A percentile compares a stretch with the other conserved stretches of the same genome.
Evolutionary conservation across 352 stramenopile genomes (phyloP).

Genomic region (Pythium insidiosum): DNA sequence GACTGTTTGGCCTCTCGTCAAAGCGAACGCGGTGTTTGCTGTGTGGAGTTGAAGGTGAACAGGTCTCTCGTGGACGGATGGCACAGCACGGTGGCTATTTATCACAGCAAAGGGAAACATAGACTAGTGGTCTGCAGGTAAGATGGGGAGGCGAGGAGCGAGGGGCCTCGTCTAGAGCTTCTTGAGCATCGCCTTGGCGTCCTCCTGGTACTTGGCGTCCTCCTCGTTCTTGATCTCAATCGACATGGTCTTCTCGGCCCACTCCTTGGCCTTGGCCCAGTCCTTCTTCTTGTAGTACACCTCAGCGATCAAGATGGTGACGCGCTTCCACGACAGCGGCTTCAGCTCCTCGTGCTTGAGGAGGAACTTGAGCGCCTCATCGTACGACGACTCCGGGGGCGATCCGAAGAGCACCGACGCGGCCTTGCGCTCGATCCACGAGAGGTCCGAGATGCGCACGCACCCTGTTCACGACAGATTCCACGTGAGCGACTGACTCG

Average conservation of each 20-base stretch:
- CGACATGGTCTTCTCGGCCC: conserved; percentile 56
- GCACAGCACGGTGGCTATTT: too few species aligned
- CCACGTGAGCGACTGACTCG: too few species aligned
- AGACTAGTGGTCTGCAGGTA: neutral
- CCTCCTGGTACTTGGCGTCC: conserved; percentile 30
- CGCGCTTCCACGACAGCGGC: conserved; percentile 79
- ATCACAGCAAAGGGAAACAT: neutral
- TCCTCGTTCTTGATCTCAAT: conserved; percentile 51
- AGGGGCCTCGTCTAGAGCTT: conserved; percentile 13
- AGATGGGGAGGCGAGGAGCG: neutral
- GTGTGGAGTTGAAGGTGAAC: too few species aligned
- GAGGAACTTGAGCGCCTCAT: conserved; percentile 70
- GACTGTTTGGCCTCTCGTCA: too few species aligned
- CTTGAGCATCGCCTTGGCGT: conserved; percentile 15
- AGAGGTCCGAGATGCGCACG: conserved; percentile 22
- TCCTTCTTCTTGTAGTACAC: conserved; percentile 80
- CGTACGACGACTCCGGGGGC: conserved; percentile 72
- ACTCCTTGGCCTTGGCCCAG: conserved; percentile 50
- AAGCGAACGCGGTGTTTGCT: too few species aligned
- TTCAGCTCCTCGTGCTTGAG: conserved; percentile 66
- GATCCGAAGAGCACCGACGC: conserved; percentile 75
- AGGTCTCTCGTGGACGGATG: too few species aligned
- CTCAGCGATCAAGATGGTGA: conserved; percentile 72
- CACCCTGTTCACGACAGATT: too few species aligned
- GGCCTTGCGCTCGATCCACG: conserved; percentile 56